These are phyloP conservation scores for Populus pruinosa DNA, from an alignment of 345 rosid species.

Conservation along the genomic window DNA sequence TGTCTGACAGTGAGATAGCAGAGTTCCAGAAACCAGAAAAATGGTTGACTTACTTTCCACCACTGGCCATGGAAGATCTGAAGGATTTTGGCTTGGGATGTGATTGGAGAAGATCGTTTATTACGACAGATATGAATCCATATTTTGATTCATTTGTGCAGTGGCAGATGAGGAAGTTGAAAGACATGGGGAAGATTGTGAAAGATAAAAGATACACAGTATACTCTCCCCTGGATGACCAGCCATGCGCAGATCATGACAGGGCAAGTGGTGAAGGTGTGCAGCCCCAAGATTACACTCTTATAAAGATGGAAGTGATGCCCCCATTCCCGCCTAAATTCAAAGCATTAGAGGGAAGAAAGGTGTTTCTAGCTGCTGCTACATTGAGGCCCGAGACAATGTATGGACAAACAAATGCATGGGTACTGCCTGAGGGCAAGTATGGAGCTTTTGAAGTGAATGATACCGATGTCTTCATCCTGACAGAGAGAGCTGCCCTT, in stretches of 20 bases:
- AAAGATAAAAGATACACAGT: conserved; percentile 79
- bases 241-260: conserved; percentile 96
- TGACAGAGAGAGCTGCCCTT: conserved; percentile 74
- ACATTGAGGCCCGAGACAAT: conserved; percentile 96
- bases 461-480: conserved; percentile 69
- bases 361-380: conserved; percentile 77
- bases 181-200: conserved; percentile 78
- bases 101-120: conserved; percentile 91
- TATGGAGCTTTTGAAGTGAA: conserved; percentile 90
- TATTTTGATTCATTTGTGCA: conserved; percentile 73
- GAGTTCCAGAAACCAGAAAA: conserved; percentile 68
- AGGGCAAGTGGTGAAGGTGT: conserved; percentile 94
- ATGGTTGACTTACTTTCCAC: conserved; percentile 81
- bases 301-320: conserved; percentile 82
- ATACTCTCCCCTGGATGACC: conserved; percentile 89
- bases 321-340: conserved; percentile 66
- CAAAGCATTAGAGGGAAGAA: conserved; percentile 64
- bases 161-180: conserved; percentile 94
- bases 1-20: conserved; percentile 61
- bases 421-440: conserved; percentile 92
- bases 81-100: conserved; percentile 86
- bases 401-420: conserved; percentile 96
- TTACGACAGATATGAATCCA: conserved; percentile 77
- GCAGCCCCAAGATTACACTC: conserved; percentile 91
- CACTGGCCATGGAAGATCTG: conserved; percentile 70